phyloP scores from a whole-genome alignment of 768 basidiomycete genomes.

The Lactarius deliciosus region DNA sequence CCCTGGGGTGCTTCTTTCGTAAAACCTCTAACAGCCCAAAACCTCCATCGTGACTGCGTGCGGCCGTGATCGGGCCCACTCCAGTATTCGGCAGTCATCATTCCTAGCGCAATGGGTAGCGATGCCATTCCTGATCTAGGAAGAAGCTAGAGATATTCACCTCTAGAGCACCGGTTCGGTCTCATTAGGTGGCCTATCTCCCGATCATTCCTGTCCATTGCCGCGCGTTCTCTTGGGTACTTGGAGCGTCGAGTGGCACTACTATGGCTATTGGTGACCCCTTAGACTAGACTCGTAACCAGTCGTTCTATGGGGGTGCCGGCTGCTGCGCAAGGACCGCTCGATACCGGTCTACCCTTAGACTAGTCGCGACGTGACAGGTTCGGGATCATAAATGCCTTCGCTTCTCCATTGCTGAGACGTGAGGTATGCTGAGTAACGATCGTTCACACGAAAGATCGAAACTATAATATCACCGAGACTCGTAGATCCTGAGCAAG shows the following conservation, averaged over 20 bases:
- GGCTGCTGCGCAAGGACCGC: too few species aligned
- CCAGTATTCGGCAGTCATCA: not conserved
- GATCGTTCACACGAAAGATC: not conserved
- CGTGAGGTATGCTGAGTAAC: not conserved
- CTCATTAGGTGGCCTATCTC: not conserved
- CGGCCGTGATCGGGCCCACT: not conserved
- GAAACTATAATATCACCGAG: not conserved
- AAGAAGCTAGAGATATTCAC: not conserved
- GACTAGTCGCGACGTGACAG: not conserved
- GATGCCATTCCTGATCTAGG: not conserved
- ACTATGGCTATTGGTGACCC: not conserved
- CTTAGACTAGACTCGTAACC: not conserved
- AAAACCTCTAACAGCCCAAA: not conserved
- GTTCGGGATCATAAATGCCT: not conserved
- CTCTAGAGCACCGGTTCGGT: not conserved
- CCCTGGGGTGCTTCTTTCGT: not conserved
- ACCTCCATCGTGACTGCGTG: not conserved
- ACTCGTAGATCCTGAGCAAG: not conserved
- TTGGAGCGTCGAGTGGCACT: not conserved
- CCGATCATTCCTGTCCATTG: not conserved
- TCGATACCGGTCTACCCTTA: too few species aligned
- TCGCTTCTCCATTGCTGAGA: not conserved
- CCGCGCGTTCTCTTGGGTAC: not conserved
- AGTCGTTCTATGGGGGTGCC: too few species aligned
- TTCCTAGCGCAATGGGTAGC: not conserved